Percentiles rank a stretch among this genome's conserved stretches.
phyloP scores from a whole-genome alignment of 768 basidiomycete genomes.

The Clavaria fumosa region DNA sequence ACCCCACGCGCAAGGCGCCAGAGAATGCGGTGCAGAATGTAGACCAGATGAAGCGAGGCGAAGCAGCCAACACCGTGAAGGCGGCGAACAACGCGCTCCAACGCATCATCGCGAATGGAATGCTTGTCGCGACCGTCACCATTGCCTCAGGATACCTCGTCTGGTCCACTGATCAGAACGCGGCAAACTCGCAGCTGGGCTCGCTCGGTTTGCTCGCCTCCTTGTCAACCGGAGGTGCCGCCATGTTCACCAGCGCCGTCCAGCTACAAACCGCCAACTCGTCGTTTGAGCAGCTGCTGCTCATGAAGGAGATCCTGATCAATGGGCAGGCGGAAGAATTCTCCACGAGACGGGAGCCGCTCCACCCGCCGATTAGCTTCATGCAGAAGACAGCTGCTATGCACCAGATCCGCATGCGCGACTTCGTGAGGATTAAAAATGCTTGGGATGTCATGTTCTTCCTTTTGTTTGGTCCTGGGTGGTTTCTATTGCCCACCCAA shows the following conservation, averaged over 20 bases:
- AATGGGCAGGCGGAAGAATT: too few relatives aligned
- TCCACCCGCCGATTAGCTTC: background rate
- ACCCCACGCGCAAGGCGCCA: background rate
- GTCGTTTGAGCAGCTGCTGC: too few relatives aligned
- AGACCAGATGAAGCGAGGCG: background rate
- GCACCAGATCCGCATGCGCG: background rate
- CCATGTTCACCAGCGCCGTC: background rate
- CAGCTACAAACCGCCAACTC: background rate
- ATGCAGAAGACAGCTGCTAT: background rate
- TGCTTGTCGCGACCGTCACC: background rate
- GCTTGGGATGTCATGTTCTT: background rate
- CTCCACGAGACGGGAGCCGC: too few relatives aligned
- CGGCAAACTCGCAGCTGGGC: background rate
- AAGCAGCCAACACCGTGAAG: background rate
- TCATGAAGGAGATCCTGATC: background rate
- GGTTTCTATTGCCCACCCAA: background rate
- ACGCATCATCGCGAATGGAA: conserved; percentile 1
- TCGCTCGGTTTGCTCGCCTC: background rate
- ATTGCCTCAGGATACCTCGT: conserved; percentile 1
- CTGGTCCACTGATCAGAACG: background rate
- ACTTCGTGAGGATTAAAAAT: background rate
- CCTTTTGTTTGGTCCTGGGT: background rate
- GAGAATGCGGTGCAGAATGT: conserved; percentile 1
- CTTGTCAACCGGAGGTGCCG: background rate
- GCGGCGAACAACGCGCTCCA: background rate